A percentile compares a stretch with the other conserved stretches of the same genome.
Conservation (phyloP, 345 rosid genomes). For the Pistacia atlantica region DNA sequence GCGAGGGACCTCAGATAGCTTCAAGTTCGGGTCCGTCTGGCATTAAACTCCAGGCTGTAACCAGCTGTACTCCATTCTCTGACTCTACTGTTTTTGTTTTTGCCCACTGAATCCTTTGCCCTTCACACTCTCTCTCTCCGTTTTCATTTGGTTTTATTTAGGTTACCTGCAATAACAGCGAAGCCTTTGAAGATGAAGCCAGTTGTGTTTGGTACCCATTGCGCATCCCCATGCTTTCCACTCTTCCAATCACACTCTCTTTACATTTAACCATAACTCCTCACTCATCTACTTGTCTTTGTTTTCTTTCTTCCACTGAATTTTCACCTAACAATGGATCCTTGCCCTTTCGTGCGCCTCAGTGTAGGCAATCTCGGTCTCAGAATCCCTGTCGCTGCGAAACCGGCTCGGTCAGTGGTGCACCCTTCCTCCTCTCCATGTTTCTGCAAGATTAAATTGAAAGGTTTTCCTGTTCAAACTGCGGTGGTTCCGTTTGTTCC, state of each 20-base stretch:
- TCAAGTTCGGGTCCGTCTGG: conserved; percentile 43
- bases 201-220: background rate
- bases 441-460: conserved; percentile 79
- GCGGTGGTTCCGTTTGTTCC: conserved; percentile 68
- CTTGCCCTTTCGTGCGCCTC: conserved; percentile 86
- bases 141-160: background rate
- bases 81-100: background rate
- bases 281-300: background rate
- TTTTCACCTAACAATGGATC: conserved; percentile 63
- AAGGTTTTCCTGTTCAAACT: conserved; percentile 60
- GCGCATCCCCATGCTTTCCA: conserved; percentile 2
- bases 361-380: conserved; percentile 73
- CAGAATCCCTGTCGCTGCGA: conserved; percentile 66
- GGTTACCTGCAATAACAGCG: background rate
- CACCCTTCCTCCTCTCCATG: conserved; percentile 84
- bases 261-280: conserved; percentile 22
- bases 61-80: conserved; percentile 50
- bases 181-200: background rate
- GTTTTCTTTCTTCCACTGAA: background rate
- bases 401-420: conserved; percentile 69
- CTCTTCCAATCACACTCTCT: background rate
- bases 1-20: conserved; percentile 21
- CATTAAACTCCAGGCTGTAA: conserved; percentile 50
- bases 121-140: background rate
- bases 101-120: background rate